Evolutionary conservation across 2,329 filamentous ascomycete species (phyloP).

Genomic region (Ploettnerulaceae sp.): DNA sequence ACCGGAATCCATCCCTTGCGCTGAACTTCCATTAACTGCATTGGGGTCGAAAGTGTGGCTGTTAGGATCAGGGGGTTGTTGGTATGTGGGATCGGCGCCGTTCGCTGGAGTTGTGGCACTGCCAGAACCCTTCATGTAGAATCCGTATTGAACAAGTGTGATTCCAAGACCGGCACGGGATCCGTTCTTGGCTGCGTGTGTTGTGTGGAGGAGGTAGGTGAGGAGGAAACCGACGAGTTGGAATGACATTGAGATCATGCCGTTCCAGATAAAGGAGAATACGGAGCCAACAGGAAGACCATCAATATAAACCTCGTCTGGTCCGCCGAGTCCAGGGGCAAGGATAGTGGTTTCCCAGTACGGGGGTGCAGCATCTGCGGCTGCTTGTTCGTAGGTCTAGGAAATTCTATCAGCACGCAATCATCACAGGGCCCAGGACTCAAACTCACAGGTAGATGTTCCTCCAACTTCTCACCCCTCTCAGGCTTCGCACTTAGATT

Average conservation of each 20-base stretch:
- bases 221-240: conserved; percentile 95
- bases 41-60: conserved; percentile 80
- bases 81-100: conserved; percentile 50
- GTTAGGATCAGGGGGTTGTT: conserved; percentile 80
- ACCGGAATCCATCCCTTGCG: conserved; percentile 35
- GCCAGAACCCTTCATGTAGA: conserved; percentile 75
- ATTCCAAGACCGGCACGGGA: conserved; percentile 91
- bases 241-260: conserved; percentile 96
- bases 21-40: conserved; percentile 48
- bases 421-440: conserved; percentile 1
- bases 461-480: conserved; percentile 71
- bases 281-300: conserved; percentile 87
- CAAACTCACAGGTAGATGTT: conserved; percentile 82
- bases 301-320: conserved; percentile 94
- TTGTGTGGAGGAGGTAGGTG: conserved; percentile 95
- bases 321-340: conserved; percentile 81
- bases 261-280: conserved; percentile 87
- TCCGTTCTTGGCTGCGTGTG: conserved; percentile 96
- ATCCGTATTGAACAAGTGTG: conserved; percentile 93
- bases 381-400: conserved; percentile 96
- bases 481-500: conserved; percentile 91
- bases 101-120: conserved; percentile 38
- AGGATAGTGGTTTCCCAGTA: conserved; percentile 99
- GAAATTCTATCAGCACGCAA: conserved; percentile 13
- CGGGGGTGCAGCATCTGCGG: conserved; percentile 88